Evolutionary conservation across 352 stramenopile species (phyloP).

Genomic region (Globisporangium canariense): DNA sequence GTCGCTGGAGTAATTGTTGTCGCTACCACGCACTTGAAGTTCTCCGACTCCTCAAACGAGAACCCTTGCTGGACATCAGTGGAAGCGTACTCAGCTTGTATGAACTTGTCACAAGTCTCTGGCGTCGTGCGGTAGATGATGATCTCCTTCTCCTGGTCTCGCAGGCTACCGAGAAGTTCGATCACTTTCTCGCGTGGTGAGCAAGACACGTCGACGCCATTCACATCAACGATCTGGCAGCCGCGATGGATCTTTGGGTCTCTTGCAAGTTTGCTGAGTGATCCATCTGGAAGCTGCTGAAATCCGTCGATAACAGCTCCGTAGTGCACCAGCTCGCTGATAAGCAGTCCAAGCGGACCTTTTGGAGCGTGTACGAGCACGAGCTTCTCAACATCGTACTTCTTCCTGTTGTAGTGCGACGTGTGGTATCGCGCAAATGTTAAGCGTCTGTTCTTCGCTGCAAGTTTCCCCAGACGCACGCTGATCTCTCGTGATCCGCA

Average conservation of each 20-base stretch:
- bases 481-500: constrained; percentile 42
- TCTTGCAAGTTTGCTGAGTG: constrained; percentile 30
- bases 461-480: constrained; percentile 37
- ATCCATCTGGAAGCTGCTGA: constrained; percentile 35
- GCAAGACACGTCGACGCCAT: constrained; percentile 44
- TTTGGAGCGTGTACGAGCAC: constrained; percentile 32
- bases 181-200: constrained; percentile 33
- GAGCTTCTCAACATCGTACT: constrained; percentile 55
- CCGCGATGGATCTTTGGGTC: constrained; percentile 41
- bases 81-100: constrained; percentile 20
- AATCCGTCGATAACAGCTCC: constrained; percentile 53
- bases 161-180: constrained; percentile 28
- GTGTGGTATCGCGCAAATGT: constrained; percentile 52
- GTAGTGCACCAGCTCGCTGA: constrained; percentile 37
- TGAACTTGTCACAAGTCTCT: constrained; percentile 24
- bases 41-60: constrained; percentile 33
- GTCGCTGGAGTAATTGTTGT: constrained; percentile 16
- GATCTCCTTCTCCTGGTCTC: constrained; percentile 52
- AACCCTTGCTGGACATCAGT: constrained; percentile 27
- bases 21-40: constrained; percentile 34
- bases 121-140: constrained; percentile 43
- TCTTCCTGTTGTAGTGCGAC: constrained; percentile 21
- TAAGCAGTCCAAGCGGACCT: constrained; percentile 46
- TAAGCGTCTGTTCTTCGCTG: constrained; percentile 30
- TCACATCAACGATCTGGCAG: constrained; percentile 54